A percentile compares a stretch with the other conserved stretches of the same genome.
Conservation (phyloP, 2,329 filamentous ascomycete genomes). For the Alternaria sp. region DNA sequence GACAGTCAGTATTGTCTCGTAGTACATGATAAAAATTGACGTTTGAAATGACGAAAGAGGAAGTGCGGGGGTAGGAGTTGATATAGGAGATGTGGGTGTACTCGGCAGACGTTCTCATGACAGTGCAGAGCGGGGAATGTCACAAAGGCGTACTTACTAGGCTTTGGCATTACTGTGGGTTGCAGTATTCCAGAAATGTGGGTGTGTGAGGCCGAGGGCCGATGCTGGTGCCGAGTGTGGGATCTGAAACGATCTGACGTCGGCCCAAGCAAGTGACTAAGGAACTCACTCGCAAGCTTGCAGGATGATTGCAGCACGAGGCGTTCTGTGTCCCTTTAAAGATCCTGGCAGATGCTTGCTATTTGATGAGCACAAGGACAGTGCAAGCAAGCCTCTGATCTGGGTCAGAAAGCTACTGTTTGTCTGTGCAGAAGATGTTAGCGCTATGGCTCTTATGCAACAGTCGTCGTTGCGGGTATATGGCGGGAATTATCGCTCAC, state of each 20-base stretch:
- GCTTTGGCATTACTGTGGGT: conserved; percentile 51
- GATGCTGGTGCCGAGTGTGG: conserved; percentile 43
- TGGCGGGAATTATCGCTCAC: conserved; percentile 34
- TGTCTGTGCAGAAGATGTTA: conserved; percentile 45
- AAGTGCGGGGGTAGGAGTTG: conserved; percentile 13
- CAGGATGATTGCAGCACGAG: conserved; percentile 50
- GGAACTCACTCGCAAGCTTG: conserved; percentile 43
- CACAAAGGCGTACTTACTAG: conserved; percentile 50
- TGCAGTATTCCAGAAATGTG: conserved; percentile 49
- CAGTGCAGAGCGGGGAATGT: conserved; percentile 38
- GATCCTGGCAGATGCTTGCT: conserved; percentile 43
- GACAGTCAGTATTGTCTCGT: conserved; percentile 50
- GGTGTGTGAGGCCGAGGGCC: conserved; percentile 44
- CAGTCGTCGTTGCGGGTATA: conserved; percentile 15
- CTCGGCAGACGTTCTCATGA: conserved; percentile 43
- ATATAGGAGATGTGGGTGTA: conserved; percentile 37
- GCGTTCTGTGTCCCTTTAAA: conserved; percentile 50
- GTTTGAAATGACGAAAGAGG: conserved; percentile 23
- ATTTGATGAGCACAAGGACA: conserved; percentile 43
- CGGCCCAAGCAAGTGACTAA: conserved; percentile 46
- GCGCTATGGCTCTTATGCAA: conserved; percentile 20
- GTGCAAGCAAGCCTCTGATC: conserved; percentile 41
- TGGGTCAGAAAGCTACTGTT: conserved; percentile 37
- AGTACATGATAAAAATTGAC: conserved; percentile 41
- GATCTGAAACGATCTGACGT: conserved; percentile 51